phyloP scores from a whole-genome alignment of 192 early-diverging fungal genomes.

The Dissophora globulifera region DNA sequence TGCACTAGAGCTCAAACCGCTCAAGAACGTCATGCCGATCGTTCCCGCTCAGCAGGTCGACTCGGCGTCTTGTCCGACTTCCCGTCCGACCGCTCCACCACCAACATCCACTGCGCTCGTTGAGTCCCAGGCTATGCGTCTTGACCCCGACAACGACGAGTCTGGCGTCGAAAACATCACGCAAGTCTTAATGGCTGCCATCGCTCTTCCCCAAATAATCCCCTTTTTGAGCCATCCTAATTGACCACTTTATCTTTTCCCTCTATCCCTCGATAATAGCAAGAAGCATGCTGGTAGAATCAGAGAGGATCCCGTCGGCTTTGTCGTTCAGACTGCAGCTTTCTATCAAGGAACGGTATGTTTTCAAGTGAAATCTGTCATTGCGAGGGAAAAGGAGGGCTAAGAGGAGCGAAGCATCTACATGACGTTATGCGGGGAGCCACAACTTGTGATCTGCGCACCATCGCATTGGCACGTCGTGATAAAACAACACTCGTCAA shows the following conservation, averaged over 20 bases:
- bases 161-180: constrained; percentile 52
- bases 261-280: constrained; percentile 13
- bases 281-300: constrained; percentile 65
- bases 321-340: constrained; percentile 67
- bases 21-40: constrained; percentile 53
- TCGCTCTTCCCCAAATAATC: too few relatives aligned
- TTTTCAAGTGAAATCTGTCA: not conserved
- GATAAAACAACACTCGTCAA: too few relatives aligned
- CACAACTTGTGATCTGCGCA: too few relatives aligned
- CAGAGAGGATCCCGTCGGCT: constrained; percentile 76
- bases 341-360: constrained; percentile 69
- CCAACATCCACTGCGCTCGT: not conserved
- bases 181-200: constrained; percentile 15
- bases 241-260: not conserved
- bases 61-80: constrained; percentile 27
- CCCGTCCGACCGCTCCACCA: constrained; percentile 20
- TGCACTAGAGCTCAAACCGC: constrained; percentile 29
- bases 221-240: too few relatives aligned
- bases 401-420: too few relatives aligned
- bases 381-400: too few relatives aligned
- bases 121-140: not conserved
- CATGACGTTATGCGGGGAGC: too few relatives aligned
- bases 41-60: constrained; percentile 48
- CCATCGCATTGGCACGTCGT: too few relatives aligned
- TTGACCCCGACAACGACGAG: constrained; percentile 39